Conservation (phyloP, 2,329 filamentous ascomycete genomes). For the Stachybotrys chartarum region DNA sequence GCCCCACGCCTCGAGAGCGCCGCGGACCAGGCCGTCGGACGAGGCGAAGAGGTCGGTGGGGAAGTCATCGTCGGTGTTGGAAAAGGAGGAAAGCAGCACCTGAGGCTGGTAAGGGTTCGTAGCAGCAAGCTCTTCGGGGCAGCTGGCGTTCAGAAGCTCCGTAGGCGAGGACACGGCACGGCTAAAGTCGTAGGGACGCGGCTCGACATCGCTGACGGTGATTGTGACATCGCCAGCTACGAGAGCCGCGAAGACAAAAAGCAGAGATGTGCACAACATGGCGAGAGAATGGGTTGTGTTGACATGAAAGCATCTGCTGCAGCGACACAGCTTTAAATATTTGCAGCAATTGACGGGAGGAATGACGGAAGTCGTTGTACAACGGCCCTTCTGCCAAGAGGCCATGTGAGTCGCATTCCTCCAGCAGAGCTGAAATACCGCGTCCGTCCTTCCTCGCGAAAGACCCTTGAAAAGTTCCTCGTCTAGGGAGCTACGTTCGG, state of each 20-base stretch:
- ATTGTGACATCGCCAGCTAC: constrained; percentile 16
- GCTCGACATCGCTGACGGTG: constrained; percentile 15
- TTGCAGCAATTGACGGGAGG: no score
- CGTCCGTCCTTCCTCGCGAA: no score
- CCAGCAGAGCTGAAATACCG: no score
- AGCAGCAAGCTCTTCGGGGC: constrained; percentile 21
- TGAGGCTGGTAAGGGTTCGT: constrained; percentile 12
- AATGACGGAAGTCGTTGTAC: no score
- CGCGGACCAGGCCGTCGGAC: constrained; percentile 34
- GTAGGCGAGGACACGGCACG: constrained; percentile 16
- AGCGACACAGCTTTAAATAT: no score
- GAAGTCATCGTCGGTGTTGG: constrained; percentile 8
- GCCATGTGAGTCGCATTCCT: no score
- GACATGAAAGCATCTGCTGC: no score
- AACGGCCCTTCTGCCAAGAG: no score
- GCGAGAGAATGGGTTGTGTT: no score
- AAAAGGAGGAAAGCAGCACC: constrained; percentile 22
- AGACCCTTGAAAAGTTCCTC: no score
- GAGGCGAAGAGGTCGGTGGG: constrained; percentile 17
- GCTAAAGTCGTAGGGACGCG: constrained; percentile 14
- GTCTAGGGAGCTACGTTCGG: no score
- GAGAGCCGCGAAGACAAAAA: constrained; percentile 1
- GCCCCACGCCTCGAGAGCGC: constrained; percentile 40
- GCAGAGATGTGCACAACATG: neutral
- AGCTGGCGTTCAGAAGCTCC: constrained; percentile 22